Base-by-base conservation (phyloP, 148 eudicot genomes). In the Amaranthus hypochondriacus region DNA sequence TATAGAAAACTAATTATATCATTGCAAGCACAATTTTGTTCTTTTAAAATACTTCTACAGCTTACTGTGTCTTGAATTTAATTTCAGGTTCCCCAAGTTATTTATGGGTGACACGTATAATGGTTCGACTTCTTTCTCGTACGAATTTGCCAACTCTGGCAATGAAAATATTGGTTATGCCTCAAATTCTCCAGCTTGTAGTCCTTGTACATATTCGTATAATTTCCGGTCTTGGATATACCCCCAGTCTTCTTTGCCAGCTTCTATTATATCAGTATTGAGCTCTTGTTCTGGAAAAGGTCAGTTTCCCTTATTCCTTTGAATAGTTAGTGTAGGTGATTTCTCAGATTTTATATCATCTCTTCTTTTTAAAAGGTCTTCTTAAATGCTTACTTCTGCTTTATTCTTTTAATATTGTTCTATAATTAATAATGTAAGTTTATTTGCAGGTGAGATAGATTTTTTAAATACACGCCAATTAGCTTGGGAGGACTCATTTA, bases 401-500 rank as follows among this genome's bases (percentile, higher is more conserved):
- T 46, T 47, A 6, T 18, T 18, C 56, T 12, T 67, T 78, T 15
- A 42, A 56, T 46, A 55, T n/a, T n/a, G n/a, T n/a, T n/a, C n/a
- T n/a, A n/a, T n/a, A 13, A 12, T 53, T 39, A 13, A 60, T 68
- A 55, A 48, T 13, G 7, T 68, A 60, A 69, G 54, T 43, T 48
- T 63, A 28, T 76, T 78, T 86, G 68, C 81, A 90, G 96, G 68
- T 73, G 90, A 89, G 80, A 70, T 75, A 78, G 95, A 92, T 77
- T 96, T 92, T 81, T 77, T 90, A 74, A 84, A 72, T 75, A 87
- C 86, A 81, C 88, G 99, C 10, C 96, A 92, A 62, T 66, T 76
- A n/a, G 89, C 91, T 65, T 96, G 99, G 99, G 94, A 96, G 78
- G 97, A 90, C 62, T 87, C 97, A 48, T 92, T 92, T 80, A 90